A percentile compares a stretch with the other conserved stretches of the same genome.
These are phyloP conservation scores for Aphanomyces euteiches DNA, from an alignment of 352 stramenopile species.

Conservation along the genomic window DNA sequence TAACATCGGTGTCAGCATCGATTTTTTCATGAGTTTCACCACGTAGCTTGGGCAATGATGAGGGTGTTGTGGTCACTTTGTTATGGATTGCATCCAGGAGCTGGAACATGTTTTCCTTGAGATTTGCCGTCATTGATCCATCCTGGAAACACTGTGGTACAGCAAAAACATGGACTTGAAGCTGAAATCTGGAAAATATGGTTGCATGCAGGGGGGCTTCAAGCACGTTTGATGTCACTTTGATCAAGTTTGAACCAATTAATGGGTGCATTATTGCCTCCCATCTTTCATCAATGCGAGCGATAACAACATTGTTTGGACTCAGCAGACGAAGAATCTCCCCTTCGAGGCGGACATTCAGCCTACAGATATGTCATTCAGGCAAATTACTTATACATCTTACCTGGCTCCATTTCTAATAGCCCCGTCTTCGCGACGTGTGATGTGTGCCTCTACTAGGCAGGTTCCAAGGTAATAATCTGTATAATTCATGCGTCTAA, in stretches of 20 bases:
- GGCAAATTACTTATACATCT: not conserved
- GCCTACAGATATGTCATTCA: not conserved
- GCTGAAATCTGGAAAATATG: conserved; percentile 23
- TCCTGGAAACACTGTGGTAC: not conserved
- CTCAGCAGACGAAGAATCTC: conserved; percentile 18
- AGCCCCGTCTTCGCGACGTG: conserved; percentile 13
- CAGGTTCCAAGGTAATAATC: conserved; percentile 23
- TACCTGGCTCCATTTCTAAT: conserved; percentile 17
- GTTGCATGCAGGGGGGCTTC: conserved; percentile 19
- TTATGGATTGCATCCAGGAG: conserved; percentile 54
- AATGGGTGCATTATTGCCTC: conserved; percentile 13
- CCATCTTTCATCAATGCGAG: conserved; percentile 27
- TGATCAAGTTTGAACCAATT: not conserved
- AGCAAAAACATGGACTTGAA: conserved; percentile 28
- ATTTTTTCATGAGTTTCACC: conserved; percentile 26
- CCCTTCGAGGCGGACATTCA: conserved; percentile 20
- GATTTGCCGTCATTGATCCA: not conserved
- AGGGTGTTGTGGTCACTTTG: conserved; percentile 25
- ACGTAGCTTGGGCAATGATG: conserved; percentile 32
- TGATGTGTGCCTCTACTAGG: conserved; percentile 18
- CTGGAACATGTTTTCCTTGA: conserved; percentile 33
- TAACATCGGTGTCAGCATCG: not conserved
- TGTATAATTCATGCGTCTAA: conserved; percentile 16
- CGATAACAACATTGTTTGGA: conserved; percentile 14
- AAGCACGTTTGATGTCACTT: conserved; percentile 11